A percentile compares a stretch with the other conserved stretches of the same genome.
phyloP scores from a whole-genome alignment of 2,329 filamentous ascomycete species.

The Sphaceloma murrayae region DNA sequence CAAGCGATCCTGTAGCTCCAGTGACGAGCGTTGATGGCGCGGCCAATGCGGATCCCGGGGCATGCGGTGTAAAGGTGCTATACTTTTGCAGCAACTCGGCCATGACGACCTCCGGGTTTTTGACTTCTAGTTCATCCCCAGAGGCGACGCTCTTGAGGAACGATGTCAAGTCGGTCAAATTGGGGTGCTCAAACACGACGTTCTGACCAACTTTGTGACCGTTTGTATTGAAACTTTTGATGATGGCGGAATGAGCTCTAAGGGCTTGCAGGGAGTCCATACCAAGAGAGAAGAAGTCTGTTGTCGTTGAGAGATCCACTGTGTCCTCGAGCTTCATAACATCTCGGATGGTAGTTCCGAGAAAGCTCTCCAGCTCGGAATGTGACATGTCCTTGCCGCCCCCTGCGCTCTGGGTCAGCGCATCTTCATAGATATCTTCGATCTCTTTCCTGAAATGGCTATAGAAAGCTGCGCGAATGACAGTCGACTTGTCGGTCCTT shows the following conservation, averaged over 20 bases:
- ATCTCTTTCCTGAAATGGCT: slow-evolving; percentile 38
- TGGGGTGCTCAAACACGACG: slow-evolving; percentile 49
- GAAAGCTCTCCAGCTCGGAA: slow-evolving; percentile 18
- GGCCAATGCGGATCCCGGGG: slow-evolving; percentile 6
- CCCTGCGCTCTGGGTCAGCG: slow-evolving; percentile 21
- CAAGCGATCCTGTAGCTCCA: slow-evolving; percentile 54
- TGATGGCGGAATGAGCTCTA: slow-evolving; percentile 43
- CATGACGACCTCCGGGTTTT: too few relatives aligned
- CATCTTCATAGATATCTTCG: slow-evolving; percentile 30
- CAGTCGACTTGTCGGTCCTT: slow-evolving; percentile 46
- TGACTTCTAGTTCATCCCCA: too few relatives aligned
- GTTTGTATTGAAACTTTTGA: slow-evolving; percentile 42
- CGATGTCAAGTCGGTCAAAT: slow-evolving; percentile 40
- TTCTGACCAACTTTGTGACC: slow-evolving; percentile 44
- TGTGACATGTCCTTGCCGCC: slow-evolving; percentile 22
- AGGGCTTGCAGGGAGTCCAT: slow-evolving; percentile 53
- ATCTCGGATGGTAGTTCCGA: slow-evolving; percentile 19
- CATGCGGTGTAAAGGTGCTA: too few relatives aligned
- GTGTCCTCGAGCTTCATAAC: slow-evolving; percentile 21
- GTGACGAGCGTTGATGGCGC: slow-evolving; percentile 38
- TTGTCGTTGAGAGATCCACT: slow-evolving; percentile 27
- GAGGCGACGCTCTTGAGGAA: too few relatives aligned
- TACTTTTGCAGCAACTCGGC: too few relatives aligned
- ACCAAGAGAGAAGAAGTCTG: slow-evolving; percentile 50
- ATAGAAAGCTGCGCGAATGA: slow-evolving; percentile 43